Base-by-base conservation (phyloP, 108 stramenopile genomes). In the Cyclotella cryptica region DNA sequence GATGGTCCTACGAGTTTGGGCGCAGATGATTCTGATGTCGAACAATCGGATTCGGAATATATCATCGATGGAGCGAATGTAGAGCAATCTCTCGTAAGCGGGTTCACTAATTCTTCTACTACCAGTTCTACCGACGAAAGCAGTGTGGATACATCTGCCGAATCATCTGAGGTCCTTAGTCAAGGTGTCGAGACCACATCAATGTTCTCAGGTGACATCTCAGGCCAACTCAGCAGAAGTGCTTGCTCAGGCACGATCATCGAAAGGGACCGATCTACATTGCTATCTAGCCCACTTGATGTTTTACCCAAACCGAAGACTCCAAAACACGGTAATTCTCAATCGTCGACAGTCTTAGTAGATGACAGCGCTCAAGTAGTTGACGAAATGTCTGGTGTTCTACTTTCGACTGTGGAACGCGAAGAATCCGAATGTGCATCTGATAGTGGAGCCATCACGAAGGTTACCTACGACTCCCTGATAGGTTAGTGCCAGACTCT, bases 401-500 rank as follows among this genome's bases (percentile, higher is more conserved):
- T 65, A 0, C 64, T 65, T 26, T 9, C 22, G 19, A 27, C 62
- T 64, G 41, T 11, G 4, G 26, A 64, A 64, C 27, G 62, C n/a
- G 40, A 41, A 7, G 9, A 28, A 14, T 64, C 62, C 7, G 42
- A 43, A 3, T 64, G 58, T 14, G 30, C 60, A 17, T 61, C 60
- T 35, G 35, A 3, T 19, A 51, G 49, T 51, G 49, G 49, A 17
- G 21, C 42, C 0, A 12, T 22, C 4, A 26, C 64, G 18, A 62
- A 62, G 19, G 15, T 17, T 9, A 65, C 43, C 9, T 24, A 21
- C 11, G 64, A 65, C 64, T 65, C 64, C 18, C 17, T 62, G 35
- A 65, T 65, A 26, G 35, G 35, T 35, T 5, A 35, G 35, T 35
- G 35, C 35, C 35, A 35, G 35, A 5, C 4, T 35, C 6, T 35